Evolutionary conservation across 176 grass and related monocot species (phyloP), one percentile per base, ranked within the genome.

Genomic region (Ensete ventricosum): DNA sequence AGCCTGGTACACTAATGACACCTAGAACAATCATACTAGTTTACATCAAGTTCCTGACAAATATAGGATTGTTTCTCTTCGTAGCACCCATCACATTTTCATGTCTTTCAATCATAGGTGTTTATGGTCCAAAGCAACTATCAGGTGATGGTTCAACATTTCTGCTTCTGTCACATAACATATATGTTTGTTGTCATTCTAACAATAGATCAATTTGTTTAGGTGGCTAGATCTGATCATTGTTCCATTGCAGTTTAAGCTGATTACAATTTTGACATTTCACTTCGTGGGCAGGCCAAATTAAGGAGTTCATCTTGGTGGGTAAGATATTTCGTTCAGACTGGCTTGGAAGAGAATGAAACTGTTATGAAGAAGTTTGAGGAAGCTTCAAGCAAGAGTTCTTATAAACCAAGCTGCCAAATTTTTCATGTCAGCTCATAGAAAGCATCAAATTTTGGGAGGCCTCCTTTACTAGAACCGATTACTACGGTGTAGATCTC

Each of bases 281-380:
- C 57, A 34, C 8, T 17, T 64, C 9, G 16, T 64, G 12, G 11
- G 27, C 82, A 97, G 94, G 94, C 85, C n/a, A 97, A 97, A 76
- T 71, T 93, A 75, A 84, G 94, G 57, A 93, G 90, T 83, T 87
- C 82, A 59, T 88, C 94, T n/a, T 97, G 94, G 94, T 97, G 94
- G 94, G 91, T 91, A 5, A 65, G 90, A 20, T 97, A 93, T 83
- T 97, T 97, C 75, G 82, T 97, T 67, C 94, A 97, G 81, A 87
- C 83, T 29, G 94, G 90, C 20, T 82, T 97, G 75, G 87, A 87
- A 67, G 94, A 97, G 74, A 97, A 97, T 53, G 90, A 93, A 84
- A 69, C 81, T 1, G 90, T 82, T 10, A 62, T 86, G 60, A 97
- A 93, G 82, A 97, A 97, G 59, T 97, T 97, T 69, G 88, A 93